Conservation (phyloP, 2,329 filamentous ascomycete species). For the Cercospora sojina region DNA sequence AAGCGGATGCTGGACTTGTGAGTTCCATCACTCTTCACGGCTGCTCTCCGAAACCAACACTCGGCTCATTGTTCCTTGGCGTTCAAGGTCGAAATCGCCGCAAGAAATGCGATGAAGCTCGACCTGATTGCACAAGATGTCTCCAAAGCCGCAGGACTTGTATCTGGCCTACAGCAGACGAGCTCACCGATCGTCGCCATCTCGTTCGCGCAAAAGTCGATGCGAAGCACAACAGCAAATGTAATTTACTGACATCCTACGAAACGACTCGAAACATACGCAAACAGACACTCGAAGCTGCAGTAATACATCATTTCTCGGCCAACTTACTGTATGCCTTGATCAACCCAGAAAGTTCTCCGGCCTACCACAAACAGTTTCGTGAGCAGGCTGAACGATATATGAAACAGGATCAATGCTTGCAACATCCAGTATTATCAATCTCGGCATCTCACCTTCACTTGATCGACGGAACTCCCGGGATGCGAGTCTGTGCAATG, state of each 20-base stretch:
- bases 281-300: background rate
- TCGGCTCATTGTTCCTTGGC: background rate
- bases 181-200: background rate
- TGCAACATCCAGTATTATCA: background rate
- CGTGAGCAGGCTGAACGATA: background rate
- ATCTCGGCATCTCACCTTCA: background rate
- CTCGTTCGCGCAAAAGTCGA: background rate
- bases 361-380: background rate
- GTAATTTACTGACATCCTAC: background rate
- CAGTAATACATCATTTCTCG: background rate
- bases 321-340: background rate
- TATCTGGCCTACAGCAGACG: background rate
- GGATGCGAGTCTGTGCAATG: background rate
- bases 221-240: background rate
- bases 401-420: background rate
- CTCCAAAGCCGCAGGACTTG: background rate
- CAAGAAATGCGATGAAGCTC: background rate
- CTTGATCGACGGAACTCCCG: background rate
- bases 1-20: conserved; percentile 1
- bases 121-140: background rate
- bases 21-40: background rate
- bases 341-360: background rate
- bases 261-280: background rate
- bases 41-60: background rate
- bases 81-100: background rate